phyloP scores from a whole-genome alignment of 139 green algal species.

The Gonium pectorale region DNA sequence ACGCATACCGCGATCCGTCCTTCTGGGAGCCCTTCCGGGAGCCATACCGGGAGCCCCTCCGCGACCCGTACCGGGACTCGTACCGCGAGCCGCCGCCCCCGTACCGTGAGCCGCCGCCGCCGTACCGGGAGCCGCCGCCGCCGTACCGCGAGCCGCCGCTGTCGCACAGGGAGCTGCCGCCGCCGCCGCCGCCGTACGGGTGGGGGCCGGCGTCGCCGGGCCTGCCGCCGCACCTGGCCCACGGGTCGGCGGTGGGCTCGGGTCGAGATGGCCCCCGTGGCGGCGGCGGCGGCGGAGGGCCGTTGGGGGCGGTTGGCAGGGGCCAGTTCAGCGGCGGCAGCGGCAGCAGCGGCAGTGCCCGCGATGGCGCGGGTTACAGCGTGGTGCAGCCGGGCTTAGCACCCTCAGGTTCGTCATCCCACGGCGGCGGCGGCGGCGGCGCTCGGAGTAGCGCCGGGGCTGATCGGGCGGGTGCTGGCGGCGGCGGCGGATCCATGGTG shows the following conservation, averaged over 20 bases:
- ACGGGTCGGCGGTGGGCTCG: neutral
- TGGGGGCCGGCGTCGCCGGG: no score
- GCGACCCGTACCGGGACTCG: no score
- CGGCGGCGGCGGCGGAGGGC: neutral
- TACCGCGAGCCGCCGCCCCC: no score
- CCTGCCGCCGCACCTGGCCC: neutral
- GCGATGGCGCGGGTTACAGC: neutral
- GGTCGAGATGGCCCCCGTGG: neutral
- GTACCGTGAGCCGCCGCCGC: no score
- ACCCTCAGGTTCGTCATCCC: neutral
- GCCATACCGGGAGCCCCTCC: no score
- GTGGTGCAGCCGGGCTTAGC: neutral
- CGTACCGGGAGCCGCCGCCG: neutral
- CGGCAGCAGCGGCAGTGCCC: neutral
- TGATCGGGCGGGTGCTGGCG: neutral
- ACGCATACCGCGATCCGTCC: no score
- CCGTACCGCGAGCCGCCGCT: neutral
- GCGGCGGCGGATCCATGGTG: slow-evolving; percentile 32
- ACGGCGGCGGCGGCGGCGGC: neutral
- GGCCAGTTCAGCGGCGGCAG: neutral
- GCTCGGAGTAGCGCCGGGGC: neutral
- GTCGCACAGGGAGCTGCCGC: neutral
- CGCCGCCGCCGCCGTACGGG: slow-evolving; percentile 12
- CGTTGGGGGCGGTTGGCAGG: no score
- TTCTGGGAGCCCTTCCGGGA: no score